Evolutionary conservation across 208 protist species (phyloP).

Genomic region (Endotrypanum monterogeii): DNA sequence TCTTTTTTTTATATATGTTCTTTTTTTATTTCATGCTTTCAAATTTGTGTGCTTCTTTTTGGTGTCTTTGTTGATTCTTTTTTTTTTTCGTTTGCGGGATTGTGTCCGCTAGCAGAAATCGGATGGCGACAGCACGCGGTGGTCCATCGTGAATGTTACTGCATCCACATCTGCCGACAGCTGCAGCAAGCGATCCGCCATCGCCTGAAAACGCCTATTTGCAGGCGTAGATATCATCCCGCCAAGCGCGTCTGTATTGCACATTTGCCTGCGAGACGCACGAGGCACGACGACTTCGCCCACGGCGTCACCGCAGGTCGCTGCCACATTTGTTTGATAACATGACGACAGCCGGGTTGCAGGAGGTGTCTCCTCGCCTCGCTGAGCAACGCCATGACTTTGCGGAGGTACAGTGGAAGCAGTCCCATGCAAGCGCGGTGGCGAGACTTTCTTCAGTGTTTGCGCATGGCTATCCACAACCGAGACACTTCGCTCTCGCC

Average conservation of each 20-base stretch:
- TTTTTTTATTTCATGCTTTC: too few relatives aligned
- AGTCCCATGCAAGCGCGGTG: background rate
- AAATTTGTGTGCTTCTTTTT: background rate
- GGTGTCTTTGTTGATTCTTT: background rate
- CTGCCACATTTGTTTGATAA: background rate
- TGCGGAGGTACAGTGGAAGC: background rate
- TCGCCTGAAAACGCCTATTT: conserved; percentile 6
- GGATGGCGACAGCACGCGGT: conserved; percentile 8
- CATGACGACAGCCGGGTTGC: background rate
- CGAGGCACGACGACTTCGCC: background rate
- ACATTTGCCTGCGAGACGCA: background rate
- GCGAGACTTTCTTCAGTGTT: background rate
- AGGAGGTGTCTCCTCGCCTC: background rate
- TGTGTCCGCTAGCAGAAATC: conserved; percentile 17
- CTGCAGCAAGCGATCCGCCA: conserved; percentile 28
- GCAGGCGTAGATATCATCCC: background rate
- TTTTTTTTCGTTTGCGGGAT: background rate
- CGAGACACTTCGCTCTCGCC: background rate
- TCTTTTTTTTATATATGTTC: too few relatives aligned
- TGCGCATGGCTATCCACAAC: background rate
- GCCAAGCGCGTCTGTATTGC: background rate
- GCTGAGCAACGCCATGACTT: background rate
- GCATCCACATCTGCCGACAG: conserved; percentile 19
- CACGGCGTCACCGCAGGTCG: background rate
- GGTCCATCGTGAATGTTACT: conserved; percentile 11